A percentile compares a stretch with the other conserved stretches of the same genome.
phyloP scores from a whole-genome alignment of 2,329 filamentous ascomycete species.

The Scorias spongiosa region DNA sequence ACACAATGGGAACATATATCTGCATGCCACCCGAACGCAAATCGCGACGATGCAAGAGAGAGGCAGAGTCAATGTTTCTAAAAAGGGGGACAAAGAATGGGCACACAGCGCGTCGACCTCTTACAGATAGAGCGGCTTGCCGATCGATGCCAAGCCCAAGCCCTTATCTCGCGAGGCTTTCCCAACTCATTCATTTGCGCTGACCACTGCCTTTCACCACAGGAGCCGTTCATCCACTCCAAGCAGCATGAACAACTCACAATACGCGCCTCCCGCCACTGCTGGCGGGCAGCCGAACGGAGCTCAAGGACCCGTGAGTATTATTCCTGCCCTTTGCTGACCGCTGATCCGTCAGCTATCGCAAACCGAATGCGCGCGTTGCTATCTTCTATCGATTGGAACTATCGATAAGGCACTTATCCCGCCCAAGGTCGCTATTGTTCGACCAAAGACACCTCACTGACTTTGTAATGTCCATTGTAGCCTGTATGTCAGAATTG shows the following conservation, averaged over 20 bases:
- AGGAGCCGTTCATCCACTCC: slow-evolving; percentile 15
- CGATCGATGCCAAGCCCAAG: neutral
- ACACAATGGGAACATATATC: neutral
- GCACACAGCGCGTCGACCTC: too few species aligned
- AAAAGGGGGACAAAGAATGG: too few species aligned
- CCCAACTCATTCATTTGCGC: slow-evolving; percentile 3
- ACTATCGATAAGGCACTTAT: slow-evolving; percentile 2
- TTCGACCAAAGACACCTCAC: slow-evolving; percentile 5
- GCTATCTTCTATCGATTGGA: slow-evolving; percentile 9
- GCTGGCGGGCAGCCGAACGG: slow-evolving; percentile 46
- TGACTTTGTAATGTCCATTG: slow-evolving; percentile 36
- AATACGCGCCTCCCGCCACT: slow-evolving; percentile 49
- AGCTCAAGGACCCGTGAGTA: slow-evolving; percentile 34
- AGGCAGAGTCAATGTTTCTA: too few species aligned
- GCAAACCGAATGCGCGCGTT: slow-evolving; percentile 4
- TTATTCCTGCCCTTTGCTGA: slow-evolving; percentile 3
- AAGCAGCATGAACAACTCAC: slow-evolving; percentile 40
- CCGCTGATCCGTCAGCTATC: neutral
- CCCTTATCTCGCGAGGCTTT: slow-evolving; percentile 16
- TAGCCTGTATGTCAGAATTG: slow-evolving; percentile 97
- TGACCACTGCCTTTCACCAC: neutral
- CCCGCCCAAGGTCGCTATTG: neutral
- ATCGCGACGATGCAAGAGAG: neutral
- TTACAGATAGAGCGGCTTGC: too few species aligned
- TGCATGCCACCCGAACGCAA: neutral